These are phyloP conservation scores for Dissophora globulifera DNA, from an alignment of 192 early-diverging fungal species.

Conservation along the genomic window DNA sequence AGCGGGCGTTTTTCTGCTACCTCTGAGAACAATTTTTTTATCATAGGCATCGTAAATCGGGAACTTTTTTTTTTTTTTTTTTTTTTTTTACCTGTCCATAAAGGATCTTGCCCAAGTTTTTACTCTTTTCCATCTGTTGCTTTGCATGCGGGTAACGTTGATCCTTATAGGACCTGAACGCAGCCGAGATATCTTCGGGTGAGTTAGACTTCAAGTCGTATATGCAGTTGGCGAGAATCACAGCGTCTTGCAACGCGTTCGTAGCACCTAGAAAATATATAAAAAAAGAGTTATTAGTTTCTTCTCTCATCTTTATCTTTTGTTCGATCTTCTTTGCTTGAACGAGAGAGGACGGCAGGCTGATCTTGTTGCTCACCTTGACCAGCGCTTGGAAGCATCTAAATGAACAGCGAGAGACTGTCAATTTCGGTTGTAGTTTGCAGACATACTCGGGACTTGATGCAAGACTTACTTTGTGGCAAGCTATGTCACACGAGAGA, in stretches of 20 bases:
- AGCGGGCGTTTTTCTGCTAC: background rate
- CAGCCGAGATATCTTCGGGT: background rate
- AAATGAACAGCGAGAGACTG: background rate
- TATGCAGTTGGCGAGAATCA: background rate
- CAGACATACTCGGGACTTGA: background rate
- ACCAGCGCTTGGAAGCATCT: background rate
- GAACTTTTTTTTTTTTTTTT: too few relatives aligned
- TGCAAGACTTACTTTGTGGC: background rate
- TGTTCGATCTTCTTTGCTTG: too few relatives aligned
- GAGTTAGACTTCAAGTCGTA: background rate
- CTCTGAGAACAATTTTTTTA: background rate
- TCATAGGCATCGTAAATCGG: background rate
- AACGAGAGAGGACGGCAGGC: background rate
- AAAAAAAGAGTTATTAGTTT: background rate
- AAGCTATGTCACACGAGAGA: too few relatives aligned
- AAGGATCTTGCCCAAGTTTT: background rate
- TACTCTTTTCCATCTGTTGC: background rate
- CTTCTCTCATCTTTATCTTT: too few relatives aligned
- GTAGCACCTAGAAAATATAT: background rate
- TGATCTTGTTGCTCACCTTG: background rate
- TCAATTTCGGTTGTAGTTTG: background rate
- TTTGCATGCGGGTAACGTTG: background rate
- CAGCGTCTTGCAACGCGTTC: background rate
- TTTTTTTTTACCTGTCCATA: background rate
- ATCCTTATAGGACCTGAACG: background rate